phyloP scores from a whole-genome alignment of 805 yeast genomes.

The Wilhelminamyces savonicus region DNA sequence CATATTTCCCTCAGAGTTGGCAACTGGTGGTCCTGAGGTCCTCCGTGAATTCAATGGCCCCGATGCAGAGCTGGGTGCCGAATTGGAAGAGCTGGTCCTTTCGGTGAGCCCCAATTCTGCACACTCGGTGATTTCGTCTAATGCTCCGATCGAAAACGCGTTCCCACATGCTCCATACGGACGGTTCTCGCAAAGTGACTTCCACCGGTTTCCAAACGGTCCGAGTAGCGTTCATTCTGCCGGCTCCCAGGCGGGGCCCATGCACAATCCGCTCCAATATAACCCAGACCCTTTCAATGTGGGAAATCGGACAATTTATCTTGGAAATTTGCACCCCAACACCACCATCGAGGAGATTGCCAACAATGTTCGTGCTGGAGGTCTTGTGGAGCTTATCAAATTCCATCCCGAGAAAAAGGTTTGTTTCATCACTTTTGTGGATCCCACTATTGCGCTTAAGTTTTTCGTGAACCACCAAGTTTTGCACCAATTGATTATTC shows the following conservation, averaged over 20 bases:
- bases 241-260: background rate
- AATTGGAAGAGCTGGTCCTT: no score
- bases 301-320: slow-evolving; percentile 63
- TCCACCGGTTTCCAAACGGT: background rate
- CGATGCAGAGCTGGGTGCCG: no score
- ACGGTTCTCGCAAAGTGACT: background rate
- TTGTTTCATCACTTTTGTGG: slow-evolving; percentile 67
- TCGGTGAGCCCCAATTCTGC: no score
- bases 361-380: slow-evolving; percentile 68
- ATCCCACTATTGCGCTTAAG: slow-evolving; percentile 57
- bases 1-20: no score
- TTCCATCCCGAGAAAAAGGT: slow-evolving; percentile 45
- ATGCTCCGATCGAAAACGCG: no score
- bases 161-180: no score
- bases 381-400: slow-evolving; percentile 58
- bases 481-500: slow-evolving; percentile 52
- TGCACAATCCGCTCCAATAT: slow-evolving; percentile 4
- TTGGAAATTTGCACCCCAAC: slow-evolving; percentile 59
- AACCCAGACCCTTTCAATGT: slow-evolving; percentile 26
- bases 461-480: slow-evolving; percentile 55
- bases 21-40: no score
- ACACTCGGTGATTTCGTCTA: no score
- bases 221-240: background rate
- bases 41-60: no score
- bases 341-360: slow-evolving; percentile 70